A percentile compares a stretch with the other conserved stretches of the same genome.
Conservation (phyloP, 805 yeast species). For the Barnettozyma siamensis region DNA sequence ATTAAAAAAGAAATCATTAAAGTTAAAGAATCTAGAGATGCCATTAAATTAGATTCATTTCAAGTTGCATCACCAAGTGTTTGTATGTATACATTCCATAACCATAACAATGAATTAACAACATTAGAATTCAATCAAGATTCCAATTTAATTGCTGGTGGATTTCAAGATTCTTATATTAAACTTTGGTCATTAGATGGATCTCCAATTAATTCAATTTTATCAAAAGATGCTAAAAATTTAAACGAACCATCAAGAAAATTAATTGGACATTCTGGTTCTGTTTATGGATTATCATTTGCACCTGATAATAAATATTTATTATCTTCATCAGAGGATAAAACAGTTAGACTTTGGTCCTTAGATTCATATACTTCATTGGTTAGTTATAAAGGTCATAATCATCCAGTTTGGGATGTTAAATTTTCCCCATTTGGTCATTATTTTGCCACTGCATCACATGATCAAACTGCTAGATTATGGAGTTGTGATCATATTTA, state of each 20-base stretch:
- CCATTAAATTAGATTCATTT: conserved; percentile 58
- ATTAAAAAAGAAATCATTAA: conserved; percentile 70
- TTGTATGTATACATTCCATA: conserved; percentile 97
- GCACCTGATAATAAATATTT: conserved; percentile 84
- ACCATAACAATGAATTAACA: conserved; percentile 85
- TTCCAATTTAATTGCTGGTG: conserved; percentile 83
- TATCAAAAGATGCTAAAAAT: conserved; percentile 49
- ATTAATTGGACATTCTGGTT: conserved; percentile 88
- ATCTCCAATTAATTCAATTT: conserved; percentile 61
- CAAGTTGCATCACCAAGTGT: conserved; percentile 90
- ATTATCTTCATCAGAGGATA: conserved; percentile 83
- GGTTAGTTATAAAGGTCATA: conserved; percentile 94
- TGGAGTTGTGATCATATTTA: conserved; percentile 99
- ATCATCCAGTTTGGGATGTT: conserved; percentile 97
- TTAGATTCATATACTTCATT: conserved; percentile 83
- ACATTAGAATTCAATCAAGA: conserved; percentile 83
- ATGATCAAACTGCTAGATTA: conserved; percentile 93
- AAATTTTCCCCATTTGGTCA: conserved; percentile 92
- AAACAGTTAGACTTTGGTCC: conserved; percentile 91
- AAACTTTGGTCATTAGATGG: conserved; percentile 94
- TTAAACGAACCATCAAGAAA: conserved; percentile 34
- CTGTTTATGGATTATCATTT: conserved; percentile 86
- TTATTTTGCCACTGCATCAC: conserved; percentile 96
- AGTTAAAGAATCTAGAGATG: conserved; percentile 77
- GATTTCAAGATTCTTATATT: conserved; percentile 87